Evolutionary conservation across 2,329 filamentous ascomycete genomes (phyloP), one percentile per base, ranked within the genome.

Genomic region (Neospermospora avenae): DNA sequence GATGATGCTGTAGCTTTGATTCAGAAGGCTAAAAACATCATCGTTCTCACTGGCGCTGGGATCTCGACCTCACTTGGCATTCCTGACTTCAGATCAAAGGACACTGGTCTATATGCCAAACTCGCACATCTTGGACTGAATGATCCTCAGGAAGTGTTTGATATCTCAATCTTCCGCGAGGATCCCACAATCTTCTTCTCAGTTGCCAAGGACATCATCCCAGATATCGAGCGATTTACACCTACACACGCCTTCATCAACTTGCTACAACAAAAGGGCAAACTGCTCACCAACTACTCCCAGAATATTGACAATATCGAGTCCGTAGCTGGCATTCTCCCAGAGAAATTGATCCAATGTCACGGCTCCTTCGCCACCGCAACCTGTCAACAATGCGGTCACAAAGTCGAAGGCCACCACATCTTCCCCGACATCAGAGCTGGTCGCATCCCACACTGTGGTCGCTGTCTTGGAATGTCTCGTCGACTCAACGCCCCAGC

Each of bases 231-330:
- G 66, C 86, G 86, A 69, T 96, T 86, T 78, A 92, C 93, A 0
- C 93, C 93, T 0, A 98, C 95, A 0, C 95, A 99, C 78, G 87
- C 89, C 56, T 99, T 99, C 77, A 96, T 99, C 71, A 85, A 87
- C 35, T 81, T 97, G 68, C 83, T 99, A 37, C 90, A 99, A 74
- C 83, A 93, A 67, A 89, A 92, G 74, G 86, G 84, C 66, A 96
- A 96, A 74, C 83, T 99, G 6, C 83, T 97, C 61, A 98, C 93
- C 44, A 97, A 98, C 77, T 99, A 97, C 78, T 96, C 95, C 0
- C 95, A 99, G 74, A 99, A 99, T 74, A 98, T 99, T 71, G 95
- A 99, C 78, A 97, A 97, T 69, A 86, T 97, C 55, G 93, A 99
- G 74, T 84, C 87, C 63, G 87, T 90, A 70, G 93, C 93, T 0